A percentile compares a stretch with the other conserved stretches of the same genome.
Conservation (phyloP, 2,329 filamentous ascomycete genomes). For the Pezicula neosporulosa region DNA sequence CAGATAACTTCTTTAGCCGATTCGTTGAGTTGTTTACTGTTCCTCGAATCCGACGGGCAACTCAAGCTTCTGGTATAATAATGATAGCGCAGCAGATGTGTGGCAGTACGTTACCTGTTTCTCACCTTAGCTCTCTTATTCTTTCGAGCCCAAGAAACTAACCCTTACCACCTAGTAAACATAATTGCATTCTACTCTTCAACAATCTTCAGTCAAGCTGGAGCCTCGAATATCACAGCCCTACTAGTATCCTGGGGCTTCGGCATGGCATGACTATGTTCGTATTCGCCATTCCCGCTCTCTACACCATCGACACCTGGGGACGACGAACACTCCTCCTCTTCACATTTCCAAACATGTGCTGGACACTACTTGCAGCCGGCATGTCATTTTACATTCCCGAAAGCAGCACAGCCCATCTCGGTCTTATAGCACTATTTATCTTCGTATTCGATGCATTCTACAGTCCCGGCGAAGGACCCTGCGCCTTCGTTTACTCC, state of each 20-base stretch:
- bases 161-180: constrained; percentile 34
- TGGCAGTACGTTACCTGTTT: constrained; percentile 7
- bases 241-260: constrained; percentile 60
- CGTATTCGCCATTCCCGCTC: constrained; percentile 55
- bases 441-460: constrained; percentile 59
- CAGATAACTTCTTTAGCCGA: constrained; percentile 56
- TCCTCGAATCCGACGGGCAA: constrained; percentile 67
- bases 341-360: constrained; percentile 64
- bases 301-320: constrained; percentile 57
- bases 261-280: constrained; percentile 60
- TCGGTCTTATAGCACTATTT: constrained; percentile 41
- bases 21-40: constrained; percentile 66
- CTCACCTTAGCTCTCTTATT: background rate
- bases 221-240: constrained; percentile 49
- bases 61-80: constrained; percentile 71
- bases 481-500: constrained; percentile 65
- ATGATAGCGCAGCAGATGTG: constrained; percentile 52
- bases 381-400: constrained; percentile 52
- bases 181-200: constrained; percentile 72
- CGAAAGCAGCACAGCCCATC: constrained; percentile 33
- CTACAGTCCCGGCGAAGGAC: constrained; percentile 63
- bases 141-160: background rate
- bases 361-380: constrained; percentile 58
- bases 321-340: constrained; percentile 56
- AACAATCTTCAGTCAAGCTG: constrained; percentile 53